Evolutionary conservation across 306 rosid genomes (phyloP), one percentile per base, ranked within the genome.

Genomic region (Trifolium repens): DNA sequence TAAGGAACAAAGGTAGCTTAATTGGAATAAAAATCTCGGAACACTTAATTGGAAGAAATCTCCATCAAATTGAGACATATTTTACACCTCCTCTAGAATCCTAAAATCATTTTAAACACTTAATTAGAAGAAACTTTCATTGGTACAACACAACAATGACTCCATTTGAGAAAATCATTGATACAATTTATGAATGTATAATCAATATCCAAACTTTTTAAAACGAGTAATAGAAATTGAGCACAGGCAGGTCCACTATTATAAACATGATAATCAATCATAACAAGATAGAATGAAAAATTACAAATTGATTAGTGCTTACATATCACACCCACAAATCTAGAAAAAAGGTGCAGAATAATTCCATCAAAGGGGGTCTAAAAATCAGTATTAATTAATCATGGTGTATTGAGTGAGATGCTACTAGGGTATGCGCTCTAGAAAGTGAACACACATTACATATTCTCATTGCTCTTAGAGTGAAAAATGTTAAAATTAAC

Each of bases 231-330:
- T 73, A 71, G 80, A 79, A 87, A 80, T 82, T 78, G 77, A 82
- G 67, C 83, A 84, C 91, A 66, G 63, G 55, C 67, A 72, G 55
- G 65, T 78, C 85, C 89, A 87, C 88, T 86, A 72, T 58, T 37
- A 42, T 52, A 60, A 75, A 73, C 81, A 83, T 84, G 69, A 89
- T 91, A 91, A 82, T 73, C 77, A 82, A 82, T 87, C 87, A 88
- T 85, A 67, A 75, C 84, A 66, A 64, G 66, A 52, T 77, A 71
- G 81, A 85, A 84, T 69, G 87, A 75, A 73, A 82, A 82, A 81
- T 59, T 66, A 81, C 76, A 26, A 69, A 79, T 72, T 75, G 73
- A 81, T 71, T 77, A 71, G 79, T 77, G 70, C 68, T 74, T 37
- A 75, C 64, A 79, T 74, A 71, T 55, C 69, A 71, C 70, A 50